These are phyloP conservation scores for Colletotrichum sp. DNA, from an alignment of 2,329 filamentous ascomycete species.

Conservation along the genomic window DNA sequence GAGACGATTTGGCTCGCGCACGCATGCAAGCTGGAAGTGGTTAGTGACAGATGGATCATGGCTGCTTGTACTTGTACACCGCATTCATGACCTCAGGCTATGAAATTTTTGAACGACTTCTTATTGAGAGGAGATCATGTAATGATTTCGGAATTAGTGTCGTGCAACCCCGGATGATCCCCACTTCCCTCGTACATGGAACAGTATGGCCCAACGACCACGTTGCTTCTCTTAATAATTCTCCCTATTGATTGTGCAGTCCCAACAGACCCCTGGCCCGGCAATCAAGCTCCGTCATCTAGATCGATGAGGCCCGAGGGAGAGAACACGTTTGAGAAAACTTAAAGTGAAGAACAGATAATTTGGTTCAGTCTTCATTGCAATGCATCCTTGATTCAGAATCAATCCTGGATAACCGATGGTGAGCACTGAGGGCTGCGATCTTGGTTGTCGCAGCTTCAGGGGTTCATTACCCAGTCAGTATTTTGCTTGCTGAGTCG, in stretches of 20 bases:
- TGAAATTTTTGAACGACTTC: background rate
- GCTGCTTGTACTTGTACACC: background rate
- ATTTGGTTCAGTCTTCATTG: background rate
- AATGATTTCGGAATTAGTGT: background rate
- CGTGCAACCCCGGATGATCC: slow-evolving; percentile 2
- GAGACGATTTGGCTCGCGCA: background rate
- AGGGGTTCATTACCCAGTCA: background rate
- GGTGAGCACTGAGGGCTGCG: background rate
- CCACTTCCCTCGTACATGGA: background rate
- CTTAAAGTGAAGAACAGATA: background rate
- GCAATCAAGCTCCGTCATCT: background rate
- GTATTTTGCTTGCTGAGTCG: background rate
- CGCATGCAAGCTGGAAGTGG: background rate
- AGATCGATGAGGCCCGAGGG: background rate
- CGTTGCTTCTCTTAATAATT: background rate
- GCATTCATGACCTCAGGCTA: background rate
- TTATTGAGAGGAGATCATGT: background rate
- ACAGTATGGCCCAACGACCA: background rate
- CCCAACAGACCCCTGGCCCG: slow-evolving; percentile 5
- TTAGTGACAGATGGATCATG: background rate
- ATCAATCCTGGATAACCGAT: background rate
- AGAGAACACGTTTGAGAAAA: background rate
- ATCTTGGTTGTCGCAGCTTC: background rate
- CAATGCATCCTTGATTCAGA: background rate
- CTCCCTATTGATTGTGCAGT: background rate